Evolutionary conservation across 2,329 filamentous ascomycete species (phyloP).

Genomic region (Microsporum ferrugineum): DNA sequence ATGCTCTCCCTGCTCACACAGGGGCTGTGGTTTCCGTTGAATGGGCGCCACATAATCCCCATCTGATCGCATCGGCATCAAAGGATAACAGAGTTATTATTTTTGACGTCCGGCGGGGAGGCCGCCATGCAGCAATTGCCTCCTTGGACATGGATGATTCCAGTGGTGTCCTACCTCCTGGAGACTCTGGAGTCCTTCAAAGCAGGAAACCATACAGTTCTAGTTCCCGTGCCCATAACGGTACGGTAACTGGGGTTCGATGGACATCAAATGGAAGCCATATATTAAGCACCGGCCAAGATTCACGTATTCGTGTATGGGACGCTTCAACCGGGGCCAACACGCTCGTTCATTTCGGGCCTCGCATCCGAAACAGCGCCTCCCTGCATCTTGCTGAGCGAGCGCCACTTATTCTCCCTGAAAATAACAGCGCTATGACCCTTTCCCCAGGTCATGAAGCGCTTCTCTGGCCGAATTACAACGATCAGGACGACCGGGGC

Average conservation of each 20-base stretch:
- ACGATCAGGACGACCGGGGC: conserved; percentile 49
- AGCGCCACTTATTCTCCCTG: conserved; percentile 53
- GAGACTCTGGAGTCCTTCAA: conserved; percentile 14
- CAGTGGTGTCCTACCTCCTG: conserved; percentile 46
- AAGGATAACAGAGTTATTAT: conserved; percentile 71
- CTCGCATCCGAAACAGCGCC: conserved; percentile 59
- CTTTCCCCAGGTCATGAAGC: conserved; percentile 46
- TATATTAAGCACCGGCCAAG: conserved; percentile 70
- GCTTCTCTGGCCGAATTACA: conserved; percentile 71
- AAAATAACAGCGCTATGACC: conserved; percentile 38
- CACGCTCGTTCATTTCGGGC: conserved; percentile 78
- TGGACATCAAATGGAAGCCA: conserved; percentile 73
- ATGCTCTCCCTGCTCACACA: conserved; percentile 57
- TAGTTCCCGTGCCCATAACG: conserved; percentile 57
- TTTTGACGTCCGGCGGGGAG: conserved; percentile 74
- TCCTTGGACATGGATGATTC: conserved; percentile 76
- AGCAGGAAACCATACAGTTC: conserved; percentile 34
- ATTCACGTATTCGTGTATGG: conserved; percentile 79
- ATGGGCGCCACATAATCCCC: conserved; percentile 73
- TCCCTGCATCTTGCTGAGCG: conserved; percentile 48
- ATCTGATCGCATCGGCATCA: conserved; percentile 74
- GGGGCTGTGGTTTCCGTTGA: conserved; percentile 56
- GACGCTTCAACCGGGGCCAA: conserved; percentile 69
- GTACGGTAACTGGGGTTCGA: conserved; percentile 69
- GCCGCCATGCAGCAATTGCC: conserved; percentile 56